Conservation (phyloP, 169 alveolate genomes). For the Pseudocohnilembus persalinus region DNA sequence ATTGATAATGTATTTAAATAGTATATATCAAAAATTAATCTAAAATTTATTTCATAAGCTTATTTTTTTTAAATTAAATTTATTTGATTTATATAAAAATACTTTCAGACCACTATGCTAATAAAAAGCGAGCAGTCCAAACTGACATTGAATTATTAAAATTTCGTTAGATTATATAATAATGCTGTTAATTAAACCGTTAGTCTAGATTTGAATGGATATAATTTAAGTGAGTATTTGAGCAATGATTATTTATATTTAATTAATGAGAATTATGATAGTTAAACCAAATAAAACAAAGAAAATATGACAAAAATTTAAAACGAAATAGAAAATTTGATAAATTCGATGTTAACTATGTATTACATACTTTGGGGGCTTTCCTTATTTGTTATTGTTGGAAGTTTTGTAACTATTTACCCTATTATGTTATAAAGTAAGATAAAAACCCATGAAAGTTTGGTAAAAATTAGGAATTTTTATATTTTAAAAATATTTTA, state of each 20-base stretch:
- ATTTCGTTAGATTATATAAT: conserved; percentile 2
- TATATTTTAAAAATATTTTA: too few species aligned
- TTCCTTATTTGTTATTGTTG: not conserved
- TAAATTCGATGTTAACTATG: too few species aligned
- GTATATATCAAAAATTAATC: too few species aligned
- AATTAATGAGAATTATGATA: not conserved
- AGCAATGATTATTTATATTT: conserved; percentile 14
- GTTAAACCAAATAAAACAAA: not conserved
- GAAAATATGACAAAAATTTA: not conserved
- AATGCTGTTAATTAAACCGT: conserved; percentile 15
- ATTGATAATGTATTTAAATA: too few species aligned
- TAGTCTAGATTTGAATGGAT: not conserved
- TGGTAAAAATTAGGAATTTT: not conserved
- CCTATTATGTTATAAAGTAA: conserved; percentile 11
- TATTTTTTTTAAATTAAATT: too few species aligned
- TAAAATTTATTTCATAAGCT: too few species aligned
- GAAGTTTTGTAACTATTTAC: not conserved
- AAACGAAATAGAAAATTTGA: not conserved
- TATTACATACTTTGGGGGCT: not conserved
- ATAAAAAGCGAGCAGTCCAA: not conserved
- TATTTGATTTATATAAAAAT: too few species aligned
- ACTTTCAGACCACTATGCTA: conserved; percentile 3
- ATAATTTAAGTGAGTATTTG: not conserved
- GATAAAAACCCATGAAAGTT: conserved; percentile 8
- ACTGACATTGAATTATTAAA: not conserved